Conservation (phyloP, 2,329 filamentous ascomycete species). For the Herpotrichia juniperi region DNA sequence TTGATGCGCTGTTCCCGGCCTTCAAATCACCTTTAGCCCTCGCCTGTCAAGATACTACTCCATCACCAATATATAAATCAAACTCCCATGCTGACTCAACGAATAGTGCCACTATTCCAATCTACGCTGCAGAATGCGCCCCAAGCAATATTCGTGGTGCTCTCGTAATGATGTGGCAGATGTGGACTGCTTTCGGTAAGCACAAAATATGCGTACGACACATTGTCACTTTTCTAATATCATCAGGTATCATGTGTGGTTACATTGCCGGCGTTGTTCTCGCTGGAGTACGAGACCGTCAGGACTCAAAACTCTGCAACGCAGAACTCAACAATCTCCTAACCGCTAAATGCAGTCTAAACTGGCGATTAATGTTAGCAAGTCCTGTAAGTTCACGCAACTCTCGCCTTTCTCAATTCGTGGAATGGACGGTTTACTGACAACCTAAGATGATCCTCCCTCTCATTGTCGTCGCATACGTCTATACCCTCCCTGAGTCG, state of each 20-base stretch:
- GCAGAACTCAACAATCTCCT: conserved; percentile 7
- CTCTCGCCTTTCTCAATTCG: neutral
- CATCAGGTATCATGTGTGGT: conserved; percentile 23
- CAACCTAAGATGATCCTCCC: conserved; percentile 21
- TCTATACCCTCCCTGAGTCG: conserved; percentile 23
- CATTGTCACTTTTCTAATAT: neutral
- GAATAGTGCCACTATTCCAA: conserved; percentile 45
- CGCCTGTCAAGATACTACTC: too few species aligned
- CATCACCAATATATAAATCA: too few species aligned
- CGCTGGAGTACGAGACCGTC: conserved; percentile 16
- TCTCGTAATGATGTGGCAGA: conserved; percentile 57
- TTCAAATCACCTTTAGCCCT: too few species aligned
- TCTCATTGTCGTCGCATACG: conserved; percentile 21
- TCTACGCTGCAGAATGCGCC: conserved; percentile 52
- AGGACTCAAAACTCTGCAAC: conserved; percentile 9
- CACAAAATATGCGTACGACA: neutral
- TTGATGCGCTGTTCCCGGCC: too few species aligned
- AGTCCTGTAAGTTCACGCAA: conserved; percentile 14
- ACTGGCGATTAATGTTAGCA: conserved; percentile 28
- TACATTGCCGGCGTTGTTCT: conserved; percentile 25
- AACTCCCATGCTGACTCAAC: neutral
- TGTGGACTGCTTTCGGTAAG: conserved; percentile 33
- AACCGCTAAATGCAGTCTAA: conserved; percentile 16
- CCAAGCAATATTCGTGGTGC: conserved; percentile 54
- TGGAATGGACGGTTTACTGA: neutral